Evolutionary conservation across 1,139 yeast genomes (phyloP).

Genomic region (Saccharomyces hybrid): DNA sequence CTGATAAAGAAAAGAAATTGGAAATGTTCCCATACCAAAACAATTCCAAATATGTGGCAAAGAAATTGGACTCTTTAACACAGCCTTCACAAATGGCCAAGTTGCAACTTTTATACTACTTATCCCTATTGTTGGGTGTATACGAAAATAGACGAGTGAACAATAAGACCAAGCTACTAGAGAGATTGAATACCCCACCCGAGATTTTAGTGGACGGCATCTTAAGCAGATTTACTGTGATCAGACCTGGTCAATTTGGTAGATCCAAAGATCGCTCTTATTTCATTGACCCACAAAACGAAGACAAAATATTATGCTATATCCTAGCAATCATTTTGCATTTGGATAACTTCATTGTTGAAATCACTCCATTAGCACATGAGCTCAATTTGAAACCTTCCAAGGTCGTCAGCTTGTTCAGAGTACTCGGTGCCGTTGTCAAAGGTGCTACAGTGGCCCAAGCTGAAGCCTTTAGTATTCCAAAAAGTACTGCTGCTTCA

Average conservation of each 20-base stretch:
- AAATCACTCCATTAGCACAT: constrained; percentile 72
- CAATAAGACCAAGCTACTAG: constrained; percentile 53
- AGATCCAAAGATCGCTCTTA: constrained; percentile 66
- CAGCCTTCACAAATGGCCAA: constrained; percentile 46
- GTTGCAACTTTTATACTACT: constrained; percentile 66
- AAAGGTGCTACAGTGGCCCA: constrained; percentile 71
- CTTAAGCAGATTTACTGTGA: constrained; percentile 59
- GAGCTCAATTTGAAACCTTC: constrained; percentile 81
- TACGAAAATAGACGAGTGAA: constrained; percentile 63
- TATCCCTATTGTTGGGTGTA: constrained; percentile 71
- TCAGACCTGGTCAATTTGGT: constrained; percentile 60
- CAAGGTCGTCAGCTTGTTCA: constrained; percentile 58
- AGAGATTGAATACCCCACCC: constrained; percentile 60
- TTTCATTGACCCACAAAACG: constrained; percentile 76
- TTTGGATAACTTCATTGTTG: constrained; percentile 67
- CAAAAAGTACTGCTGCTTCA: constrained; percentile 53
- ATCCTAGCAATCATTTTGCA: constrained; percentile 66
- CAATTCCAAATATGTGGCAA: constrained; percentile 47
- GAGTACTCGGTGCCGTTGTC: constrained; percentile 74
- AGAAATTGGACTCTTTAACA: constrained; percentile 39
- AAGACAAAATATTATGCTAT: constrained; percentile 78
- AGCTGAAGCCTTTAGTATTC: constrained; percentile 77
- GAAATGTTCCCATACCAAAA: constrained; percentile 52
- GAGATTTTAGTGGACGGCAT: constrained; percentile 68
- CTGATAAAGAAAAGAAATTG: constrained; percentile 42